Evolutionary conservation across 2,329 filamentous ascomycete genomes (phyloP), one percentile per base, ranked within the genome.

Genomic region (Beauveria scarabaeidicola): DNA sequence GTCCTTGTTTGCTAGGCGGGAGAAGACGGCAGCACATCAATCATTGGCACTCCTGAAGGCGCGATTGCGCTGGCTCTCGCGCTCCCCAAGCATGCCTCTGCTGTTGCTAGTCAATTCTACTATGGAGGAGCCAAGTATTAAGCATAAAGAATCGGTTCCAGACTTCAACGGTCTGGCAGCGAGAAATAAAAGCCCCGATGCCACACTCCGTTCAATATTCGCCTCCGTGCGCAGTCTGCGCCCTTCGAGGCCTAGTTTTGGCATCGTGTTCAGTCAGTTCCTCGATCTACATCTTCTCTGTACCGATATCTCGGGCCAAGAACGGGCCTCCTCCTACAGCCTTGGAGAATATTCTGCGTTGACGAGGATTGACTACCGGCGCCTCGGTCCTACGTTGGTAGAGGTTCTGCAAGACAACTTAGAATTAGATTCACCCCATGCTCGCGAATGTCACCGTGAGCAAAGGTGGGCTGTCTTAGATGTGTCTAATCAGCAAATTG

Each of bases 31-130:
- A 44, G 82, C 81, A 1, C 81, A 84, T 69, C 66, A 68, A 5
- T 70, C 72, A 13, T 70, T 83, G n/a, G 73, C 76, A 38, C 69
- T 73, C n/a, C 75, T 86, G 23, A 74, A 76, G 27, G 72, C 70
- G 3, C 76, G 73, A 51, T 70, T 85, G 13, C 75, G 76, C 21
- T 69, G 72, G 61, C 69, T 84, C 8, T 71, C 79, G 1, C 75
- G 73, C 32, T 74, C 69, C 9, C 63, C 75, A 23, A 59, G 70
- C 8, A 71, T 72, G 11, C 77, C 81, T 1, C 73, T 85, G 6
- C 71, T 84, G 32, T 68, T 86, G 61, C 70, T 86, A 2, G 74
- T 84, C 59, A 86, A 85, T 70, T 76, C 77, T 0, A 81, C 78
- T 1, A 74, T 62, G 10, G 36, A 43, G 7, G 55, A 52, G n/a